Conservation (phyloP, 1,284 basidiomycete genomes). For the Dichomitus squalens region DNA sequence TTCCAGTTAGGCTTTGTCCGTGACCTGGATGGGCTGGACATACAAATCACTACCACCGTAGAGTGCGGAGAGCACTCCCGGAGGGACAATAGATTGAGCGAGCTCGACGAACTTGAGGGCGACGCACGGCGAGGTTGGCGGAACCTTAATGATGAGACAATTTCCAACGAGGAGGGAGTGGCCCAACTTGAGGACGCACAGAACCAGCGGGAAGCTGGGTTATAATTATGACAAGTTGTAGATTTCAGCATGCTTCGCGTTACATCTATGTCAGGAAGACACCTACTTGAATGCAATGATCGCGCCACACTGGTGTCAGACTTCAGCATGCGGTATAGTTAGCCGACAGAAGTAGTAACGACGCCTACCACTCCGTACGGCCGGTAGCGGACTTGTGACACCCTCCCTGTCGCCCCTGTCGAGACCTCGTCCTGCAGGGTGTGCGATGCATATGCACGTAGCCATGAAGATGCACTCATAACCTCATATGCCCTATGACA, state of each 20-base stretch:
- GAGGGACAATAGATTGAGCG: conserved; percentile 20
- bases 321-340: background rate
- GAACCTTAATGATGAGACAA: conserved; percentile 54
- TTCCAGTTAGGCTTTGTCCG: no score
- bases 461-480: background rate
- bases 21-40: background rate
- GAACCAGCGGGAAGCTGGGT: conserved; percentile 36
- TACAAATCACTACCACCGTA: conserved; percentile 19
- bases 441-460: conserved; percentile 2
- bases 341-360: no score
- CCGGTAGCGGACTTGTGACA: background rate
- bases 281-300: conserved; percentile 16
- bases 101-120: conserved; percentile 19
- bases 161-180: conserved; percentile 58
- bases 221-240: no score
- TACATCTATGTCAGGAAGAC: no score
- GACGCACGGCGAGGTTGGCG: conserved; percentile 17
- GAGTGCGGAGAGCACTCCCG: conserved; percentile 21
- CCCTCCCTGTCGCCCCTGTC: background rate
- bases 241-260: no score
- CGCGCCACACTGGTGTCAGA: background rate
- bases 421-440: conserved; percentile 8
- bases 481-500: background rate
- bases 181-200: conserved; percentile 55
- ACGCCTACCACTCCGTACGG: conserved; percentile 11